Conservation (phyloP, 768 basidiomycete genomes). For the Rhizopogon salebrosus region DNA sequence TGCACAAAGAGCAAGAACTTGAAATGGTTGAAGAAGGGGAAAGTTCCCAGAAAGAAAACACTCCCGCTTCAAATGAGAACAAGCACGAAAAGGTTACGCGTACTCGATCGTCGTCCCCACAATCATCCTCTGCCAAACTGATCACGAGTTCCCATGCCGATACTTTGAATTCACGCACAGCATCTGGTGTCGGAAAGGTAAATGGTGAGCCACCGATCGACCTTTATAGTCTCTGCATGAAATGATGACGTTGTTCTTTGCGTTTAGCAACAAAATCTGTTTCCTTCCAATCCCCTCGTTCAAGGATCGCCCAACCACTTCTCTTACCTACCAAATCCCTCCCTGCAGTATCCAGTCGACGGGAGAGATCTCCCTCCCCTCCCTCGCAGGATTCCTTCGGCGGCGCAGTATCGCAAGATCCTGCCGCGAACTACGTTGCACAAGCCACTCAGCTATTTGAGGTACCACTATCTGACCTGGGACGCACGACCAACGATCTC, state of each 20-base stretch:
- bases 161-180: constrained; percentile 22
- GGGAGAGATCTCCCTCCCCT: constrained; percentile 31
- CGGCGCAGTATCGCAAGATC: constrained; percentile 43
- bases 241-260: constrained; percentile 22
- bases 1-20: constrained; percentile 17
- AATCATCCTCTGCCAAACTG: constrained; percentile 17
- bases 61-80: constrained; percentile 17
- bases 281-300: constrained; percentile 29
- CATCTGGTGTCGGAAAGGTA: constrained; percentile 22
- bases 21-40: constrained; percentile 30
- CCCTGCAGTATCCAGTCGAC: constrained; percentile 14
- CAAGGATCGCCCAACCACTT: constrained; percentile 9
- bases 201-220: constrained; percentile 24
- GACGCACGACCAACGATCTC: constrained; percentile 24
- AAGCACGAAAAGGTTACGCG: constrained; percentile 9
- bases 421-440: constrained; percentile 40
- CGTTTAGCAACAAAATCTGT: constrained; percentile 24
- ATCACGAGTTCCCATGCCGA: constrained; percentile 24
- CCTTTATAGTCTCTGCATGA: constrained; percentile 14
- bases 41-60: constrained; percentile 54
- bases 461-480: constrained; percentile 55
- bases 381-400: constrained; percentile 63
- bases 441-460: constrained; percentile 43
- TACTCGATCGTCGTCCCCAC: constrained; percentile 18
- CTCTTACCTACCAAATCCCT: constrained; percentile 17